phyloP scores from a whole-genome alignment of 139 green algal species.

The Chlamydomonas schloesseri region DNA sequence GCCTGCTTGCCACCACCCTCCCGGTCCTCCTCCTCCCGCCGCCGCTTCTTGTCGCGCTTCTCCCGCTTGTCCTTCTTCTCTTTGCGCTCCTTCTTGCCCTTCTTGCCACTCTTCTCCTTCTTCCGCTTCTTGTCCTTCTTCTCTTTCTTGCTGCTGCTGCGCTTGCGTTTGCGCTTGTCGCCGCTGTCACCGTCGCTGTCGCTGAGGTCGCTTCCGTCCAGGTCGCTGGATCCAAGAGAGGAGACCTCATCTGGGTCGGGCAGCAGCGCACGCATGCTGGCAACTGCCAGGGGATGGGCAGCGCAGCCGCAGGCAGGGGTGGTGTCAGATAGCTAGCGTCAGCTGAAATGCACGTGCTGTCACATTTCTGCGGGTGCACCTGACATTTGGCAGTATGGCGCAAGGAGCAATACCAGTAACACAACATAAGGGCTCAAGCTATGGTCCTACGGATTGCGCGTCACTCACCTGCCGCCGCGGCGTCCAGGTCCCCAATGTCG shows the following conservation, averaged over 20 bases:
- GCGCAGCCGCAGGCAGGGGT: too few relatives aligned
- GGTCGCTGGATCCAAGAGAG: background rate
- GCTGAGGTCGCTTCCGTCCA: conserved; percentile 29
- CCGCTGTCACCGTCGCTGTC: conserved; percentile 26
- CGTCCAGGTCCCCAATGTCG: conserved; percentile 45
- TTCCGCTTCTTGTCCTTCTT: conserved; percentile 47
- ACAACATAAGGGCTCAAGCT: too few relatives aligned
- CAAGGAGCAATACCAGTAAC: too few relatives aligned
- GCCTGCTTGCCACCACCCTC: background rate
- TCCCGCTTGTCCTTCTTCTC: conserved; percentile 20
- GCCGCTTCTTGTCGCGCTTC: conserved; percentile 4
- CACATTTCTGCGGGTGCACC: too few relatives aligned
- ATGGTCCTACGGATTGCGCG: too few relatives aligned
- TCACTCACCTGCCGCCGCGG: conserved; percentile 9
- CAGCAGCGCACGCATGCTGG: conserved; percentile 46
- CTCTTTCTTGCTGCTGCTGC: conserved; percentile 43
- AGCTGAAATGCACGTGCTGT: too few relatives aligned
- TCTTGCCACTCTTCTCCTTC: conserved; percentile 45
- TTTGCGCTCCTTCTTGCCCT: conserved; percentile 55
- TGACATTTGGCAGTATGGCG: too few relatives aligned
- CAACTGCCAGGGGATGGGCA: conserved; percentile 1
- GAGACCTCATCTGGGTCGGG: conserved; percentile 43
- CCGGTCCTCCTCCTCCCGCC: background rate
- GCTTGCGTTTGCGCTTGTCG: conserved; percentile 47
- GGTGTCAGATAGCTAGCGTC: too few relatives aligned